These are phyloP conservation scores for Sungouiella thailandica DNA, from an alignment of 805 yeast species.

Conservation along the genomic window DNA sequence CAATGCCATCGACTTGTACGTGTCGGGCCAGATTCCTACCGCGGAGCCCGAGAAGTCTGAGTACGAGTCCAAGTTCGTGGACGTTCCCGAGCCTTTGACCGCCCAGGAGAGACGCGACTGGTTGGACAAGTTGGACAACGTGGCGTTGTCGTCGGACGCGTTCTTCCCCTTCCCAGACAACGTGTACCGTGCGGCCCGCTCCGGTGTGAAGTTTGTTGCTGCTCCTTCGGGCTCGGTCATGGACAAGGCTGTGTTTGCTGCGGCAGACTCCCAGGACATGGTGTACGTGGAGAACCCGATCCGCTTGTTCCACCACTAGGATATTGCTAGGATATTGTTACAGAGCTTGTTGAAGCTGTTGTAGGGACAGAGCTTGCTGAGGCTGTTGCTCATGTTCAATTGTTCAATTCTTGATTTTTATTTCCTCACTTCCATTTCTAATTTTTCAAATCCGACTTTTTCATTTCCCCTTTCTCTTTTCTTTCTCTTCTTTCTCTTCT, in stretches of 20 bases:
- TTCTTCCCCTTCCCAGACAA: conserved; percentile 99
- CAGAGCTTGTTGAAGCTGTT: too few species aligned
- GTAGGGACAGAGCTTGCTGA: too few species aligned
- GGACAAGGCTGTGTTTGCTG: conserved; percentile 93
- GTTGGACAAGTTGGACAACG: conserved; percentile 74
- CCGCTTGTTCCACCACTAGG: conserved; percentile 93
- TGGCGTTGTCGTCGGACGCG: conserved; percentile 94
- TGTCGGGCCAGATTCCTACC: conserved; percentile 85
- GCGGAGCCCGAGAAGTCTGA: conserved; percentile 90
- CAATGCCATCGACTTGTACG: conserved; percentile 93
- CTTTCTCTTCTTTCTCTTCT: too few species aligned
- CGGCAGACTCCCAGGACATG: conserved; percentile 86
- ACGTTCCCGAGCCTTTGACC: conserved; percentile 79
- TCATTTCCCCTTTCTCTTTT: too few species aligned
- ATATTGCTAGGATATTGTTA: too few species aligned
- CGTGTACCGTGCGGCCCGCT: conserved; percentile 93
- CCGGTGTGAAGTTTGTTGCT: conserved; percentile 93
- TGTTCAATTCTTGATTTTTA: too few species aligned
- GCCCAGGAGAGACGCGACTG: conserved; percentile 81
- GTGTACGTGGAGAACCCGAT: conserved; percentile 97
- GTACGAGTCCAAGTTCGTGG: conserved; percentile 83
- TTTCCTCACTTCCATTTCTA: too few species aligned
- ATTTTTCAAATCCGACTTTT: too few species aligned
- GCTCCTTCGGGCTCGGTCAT: conserved; percentile 98
- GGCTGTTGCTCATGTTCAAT: too few species aligned